phyloP scores from a whole-genome alignment of 345 rosid genomes.

The Ceriops tagal region DNA sequence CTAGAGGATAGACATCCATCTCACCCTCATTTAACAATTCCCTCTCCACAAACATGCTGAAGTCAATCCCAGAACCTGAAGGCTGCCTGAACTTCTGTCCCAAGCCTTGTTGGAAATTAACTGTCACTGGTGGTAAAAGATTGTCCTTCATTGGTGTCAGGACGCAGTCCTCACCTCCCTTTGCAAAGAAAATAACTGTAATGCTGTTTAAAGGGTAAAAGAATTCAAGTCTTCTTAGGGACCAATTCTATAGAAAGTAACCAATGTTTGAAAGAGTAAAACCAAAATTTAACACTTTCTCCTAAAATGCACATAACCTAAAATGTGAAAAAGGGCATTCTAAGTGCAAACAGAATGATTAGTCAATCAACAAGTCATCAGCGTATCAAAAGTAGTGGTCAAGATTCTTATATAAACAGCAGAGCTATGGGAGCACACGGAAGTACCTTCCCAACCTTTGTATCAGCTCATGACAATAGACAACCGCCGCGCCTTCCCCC shows the following conservation, averaged over 20 bases:
- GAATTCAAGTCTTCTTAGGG: slow-evolving; percentile 9
- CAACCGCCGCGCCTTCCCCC: no score
- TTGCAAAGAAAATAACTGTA: slow-evolving; percentile 75
- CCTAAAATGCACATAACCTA: background rate
- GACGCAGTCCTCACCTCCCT: slow-evolving; percentile 69
- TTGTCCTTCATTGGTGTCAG: slow-evolving; percentile 60
- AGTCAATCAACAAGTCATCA: background rate
- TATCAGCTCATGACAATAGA: no score
- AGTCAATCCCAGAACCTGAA: slow-evolving; percentile 76
- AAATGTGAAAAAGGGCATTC: background rate
- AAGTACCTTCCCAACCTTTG: no score
- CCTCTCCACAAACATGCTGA: slow-evolving; percentile 56
- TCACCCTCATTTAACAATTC: slow-evolving; percentile 45
- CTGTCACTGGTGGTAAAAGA: slow-evolving; percentile 56
- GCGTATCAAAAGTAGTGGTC: no score
- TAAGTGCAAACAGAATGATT: background rate
- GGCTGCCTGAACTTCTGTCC: slow-evolving; percentile 88
- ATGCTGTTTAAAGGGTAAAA: slow-evolving; percentile 47
- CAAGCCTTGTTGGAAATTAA: slow-evolving; percentile 72
- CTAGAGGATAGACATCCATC: slow-evolving; percentile 61
- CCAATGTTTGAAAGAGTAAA: background rate
- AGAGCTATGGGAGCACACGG: no score
- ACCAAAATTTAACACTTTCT: background rate
- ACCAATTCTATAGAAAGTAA: no score
- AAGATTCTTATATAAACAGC: no score